These are phyloP conservation scores for Boechera retrofracta DNA, from an alignment of 345 rosid genomes.

Conservation along the genomic window DNA sequence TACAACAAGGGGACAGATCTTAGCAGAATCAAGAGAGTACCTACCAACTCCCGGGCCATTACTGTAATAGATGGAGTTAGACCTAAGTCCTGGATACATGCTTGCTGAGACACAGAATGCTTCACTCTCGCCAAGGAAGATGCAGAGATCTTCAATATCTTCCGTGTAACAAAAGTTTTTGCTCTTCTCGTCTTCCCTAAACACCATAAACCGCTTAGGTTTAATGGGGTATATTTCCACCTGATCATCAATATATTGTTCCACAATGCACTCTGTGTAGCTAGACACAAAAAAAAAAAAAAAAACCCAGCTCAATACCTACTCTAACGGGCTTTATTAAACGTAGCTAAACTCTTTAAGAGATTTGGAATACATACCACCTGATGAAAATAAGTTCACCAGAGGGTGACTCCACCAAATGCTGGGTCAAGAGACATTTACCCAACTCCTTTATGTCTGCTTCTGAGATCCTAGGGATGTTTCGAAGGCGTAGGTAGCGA, in stretches of 20 bases:
- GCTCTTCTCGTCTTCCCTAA: too few relatives aligned
- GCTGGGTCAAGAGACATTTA: constrained; percentile 13
- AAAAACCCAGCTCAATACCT: background rate
- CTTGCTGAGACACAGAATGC: too few relatives aligned
- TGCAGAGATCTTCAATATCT: too few relatives aligned
- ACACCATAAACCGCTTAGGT: too few relatives aligned
- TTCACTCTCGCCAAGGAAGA: too few relatives aligned
- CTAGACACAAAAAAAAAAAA: background rate
- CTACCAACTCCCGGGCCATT: too few relatives aligned
- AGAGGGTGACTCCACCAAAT: constrained; percentile 30
- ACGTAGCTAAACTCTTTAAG: background rate
- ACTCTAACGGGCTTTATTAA: background rate
- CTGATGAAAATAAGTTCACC: constrained; percentile 29
- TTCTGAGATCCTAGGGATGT: constrained; percentile 3
- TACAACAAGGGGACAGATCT: too few relatives aligned
- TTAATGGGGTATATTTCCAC: too few relatives aligned
- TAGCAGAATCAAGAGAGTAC: too few relatives aligned
- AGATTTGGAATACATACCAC: background rate
- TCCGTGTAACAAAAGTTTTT: too few relatives aligned
- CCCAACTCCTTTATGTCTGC: constrained; percentile 8
- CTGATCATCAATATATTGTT: background rate
- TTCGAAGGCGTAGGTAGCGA: background rate
- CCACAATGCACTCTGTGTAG: background rate
- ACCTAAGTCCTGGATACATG: too few relatives aligned
- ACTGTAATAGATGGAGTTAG: too few relatives aligned